Conservation (phyloP, 768 basidiomycete species). For the Pisolithus albus region DNA sequence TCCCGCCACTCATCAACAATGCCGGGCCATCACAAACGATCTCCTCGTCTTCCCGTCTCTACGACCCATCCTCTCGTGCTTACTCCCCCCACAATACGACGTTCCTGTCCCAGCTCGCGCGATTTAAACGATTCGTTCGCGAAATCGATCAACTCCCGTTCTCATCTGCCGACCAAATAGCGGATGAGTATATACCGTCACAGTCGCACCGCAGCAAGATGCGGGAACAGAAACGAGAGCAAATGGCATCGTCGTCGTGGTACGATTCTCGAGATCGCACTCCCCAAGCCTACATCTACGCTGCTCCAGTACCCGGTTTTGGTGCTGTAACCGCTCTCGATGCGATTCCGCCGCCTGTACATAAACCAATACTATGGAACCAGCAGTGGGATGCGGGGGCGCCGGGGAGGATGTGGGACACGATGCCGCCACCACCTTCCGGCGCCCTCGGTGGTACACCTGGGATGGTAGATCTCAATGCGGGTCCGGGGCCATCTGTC, state of each 20-base stretch:
- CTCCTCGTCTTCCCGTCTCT: neutral
- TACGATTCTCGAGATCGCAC: constrained; percentile 11
- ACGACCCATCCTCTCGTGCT: neutral
- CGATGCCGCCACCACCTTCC: neutral
- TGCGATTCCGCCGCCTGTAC: constrained; percentile 3
- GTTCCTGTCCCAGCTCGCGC: constrained; percentile 24
- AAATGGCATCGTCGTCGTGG: constrained; percentile 21
- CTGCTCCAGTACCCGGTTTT: neutral
- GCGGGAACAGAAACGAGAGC: constrained; percentile 8
- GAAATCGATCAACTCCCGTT: constrained; percentile 39
- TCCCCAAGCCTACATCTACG: neutral
- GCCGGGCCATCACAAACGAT: neutral
- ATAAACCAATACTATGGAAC: constrained; percentile 6
- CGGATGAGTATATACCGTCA: constrained; percentile 39
- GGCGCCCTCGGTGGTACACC: neutral
- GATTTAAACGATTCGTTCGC: constrained; percentile 29
- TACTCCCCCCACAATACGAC: constrained; percentile 9
- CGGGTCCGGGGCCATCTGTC: constrained; percentile 3
- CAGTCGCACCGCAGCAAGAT: constrained; percentile 13
- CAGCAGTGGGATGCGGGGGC: constrained; percentile 21
- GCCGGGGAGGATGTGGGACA: constrained; percentile 7
- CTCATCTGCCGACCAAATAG: constrained; percentile 36
- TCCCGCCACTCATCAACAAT: neutral
- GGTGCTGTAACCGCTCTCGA: neutral
- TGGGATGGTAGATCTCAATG: neutral